Evolutionary conservation across 1,284 basidiomycete species (phyloP).

Genomic region (Coniferiporia sulphurascens): DNA sequence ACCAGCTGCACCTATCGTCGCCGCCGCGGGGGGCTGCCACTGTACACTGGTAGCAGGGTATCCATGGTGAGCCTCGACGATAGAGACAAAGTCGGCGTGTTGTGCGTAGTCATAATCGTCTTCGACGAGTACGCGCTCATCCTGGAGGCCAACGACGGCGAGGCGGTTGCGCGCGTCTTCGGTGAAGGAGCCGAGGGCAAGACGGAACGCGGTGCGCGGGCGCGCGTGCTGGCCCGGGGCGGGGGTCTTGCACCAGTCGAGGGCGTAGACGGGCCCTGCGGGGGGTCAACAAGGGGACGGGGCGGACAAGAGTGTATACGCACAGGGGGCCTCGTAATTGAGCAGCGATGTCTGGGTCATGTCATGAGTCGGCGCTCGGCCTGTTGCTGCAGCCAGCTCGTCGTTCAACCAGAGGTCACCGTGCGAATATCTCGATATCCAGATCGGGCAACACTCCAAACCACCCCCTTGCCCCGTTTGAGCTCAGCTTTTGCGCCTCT

Average conservation of each 20-base stretch:
- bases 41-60: slow-evolving; percentile 81
- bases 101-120: slow-evolving; percentile 67
- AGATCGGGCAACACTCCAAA: not conserved
- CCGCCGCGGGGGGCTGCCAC: slow-evolving; percentile 74
- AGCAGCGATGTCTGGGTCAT: slow-evolving; percentile 24
- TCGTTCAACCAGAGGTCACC: not conserved
- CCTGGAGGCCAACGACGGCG: slow-evolving; percentile 76
- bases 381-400: not conserved
- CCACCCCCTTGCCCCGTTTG: no score
- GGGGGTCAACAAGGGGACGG: not conserved
- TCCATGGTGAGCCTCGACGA: slow-evolving; percentile 75
- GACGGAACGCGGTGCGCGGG: slow-evolving; percentile 72
- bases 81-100: slow-evolving; percentile 67
- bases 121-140: slow-evolving; percentile 77
- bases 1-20: slow-evolving; percentile 21
- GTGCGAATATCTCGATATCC: not conserved
- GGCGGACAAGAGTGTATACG: slow-evolving; percentile 2
- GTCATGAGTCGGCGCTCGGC: not conserved
- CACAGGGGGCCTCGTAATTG: slow-evolving; percentile 27
- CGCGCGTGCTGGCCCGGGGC: slow-evolving; percentile 67
- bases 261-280: slow-evolving; percentile 74
- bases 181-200: slow-evolving; percentile 74
- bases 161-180: slow-evolving; percentile 80
- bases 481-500: no score
- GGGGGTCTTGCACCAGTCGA: slow-evolving; percentile 82